Conservation (phyloP, 805 yeast genomes). For the Saturnispora galanensis region DNA sequence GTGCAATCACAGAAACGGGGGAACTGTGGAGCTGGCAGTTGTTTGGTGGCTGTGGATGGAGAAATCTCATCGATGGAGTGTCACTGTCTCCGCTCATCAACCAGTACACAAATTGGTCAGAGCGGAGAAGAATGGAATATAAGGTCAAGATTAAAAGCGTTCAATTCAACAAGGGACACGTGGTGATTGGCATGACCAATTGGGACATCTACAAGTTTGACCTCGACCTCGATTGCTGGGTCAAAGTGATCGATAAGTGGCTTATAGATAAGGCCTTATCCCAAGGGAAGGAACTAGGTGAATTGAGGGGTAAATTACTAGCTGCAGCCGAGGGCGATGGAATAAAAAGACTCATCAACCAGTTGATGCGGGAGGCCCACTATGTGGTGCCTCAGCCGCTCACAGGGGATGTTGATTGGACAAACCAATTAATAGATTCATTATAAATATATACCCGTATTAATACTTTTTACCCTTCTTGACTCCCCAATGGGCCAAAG, state of each 20-base stretch:
- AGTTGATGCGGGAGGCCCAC: too few species aligned
- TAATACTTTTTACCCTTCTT: constrained; percentile 7
- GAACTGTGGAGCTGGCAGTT: constrained; percentile 41
- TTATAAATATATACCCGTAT: neutral
- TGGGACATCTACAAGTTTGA: constrained; percentile 29
- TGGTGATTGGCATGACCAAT: neutral
- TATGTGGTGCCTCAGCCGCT: too few species aligned
- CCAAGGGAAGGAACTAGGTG: too few species aligned
- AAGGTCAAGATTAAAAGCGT: constrained; percentile 11
- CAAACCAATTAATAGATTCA: neutral
- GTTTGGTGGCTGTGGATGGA: constrained; percentile 1
- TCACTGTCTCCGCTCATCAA: constrained; percentile 48
- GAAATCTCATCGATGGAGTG: constrained; percentile 28
- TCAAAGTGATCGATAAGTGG: constrained; percentile 34
- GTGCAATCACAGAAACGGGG: constrained; percentile 43
- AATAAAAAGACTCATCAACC: too few species aligned
- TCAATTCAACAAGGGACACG: neutral
- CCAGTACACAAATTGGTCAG: constrained; percentile 18
- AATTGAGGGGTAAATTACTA: too few species aligned
- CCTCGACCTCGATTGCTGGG: constrained; percentile 37
- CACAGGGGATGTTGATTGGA: too few species aligned
- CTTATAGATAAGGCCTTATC: constrained; percentile 9
- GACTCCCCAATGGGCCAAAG: constrained; percentile 55
- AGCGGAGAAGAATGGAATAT: constrained; percentile 18
- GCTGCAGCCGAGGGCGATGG: too few species aligned